Conservation (phyloP, 371 early-diverging fungal species). For the Enterocytospora artemiae region DNA sequence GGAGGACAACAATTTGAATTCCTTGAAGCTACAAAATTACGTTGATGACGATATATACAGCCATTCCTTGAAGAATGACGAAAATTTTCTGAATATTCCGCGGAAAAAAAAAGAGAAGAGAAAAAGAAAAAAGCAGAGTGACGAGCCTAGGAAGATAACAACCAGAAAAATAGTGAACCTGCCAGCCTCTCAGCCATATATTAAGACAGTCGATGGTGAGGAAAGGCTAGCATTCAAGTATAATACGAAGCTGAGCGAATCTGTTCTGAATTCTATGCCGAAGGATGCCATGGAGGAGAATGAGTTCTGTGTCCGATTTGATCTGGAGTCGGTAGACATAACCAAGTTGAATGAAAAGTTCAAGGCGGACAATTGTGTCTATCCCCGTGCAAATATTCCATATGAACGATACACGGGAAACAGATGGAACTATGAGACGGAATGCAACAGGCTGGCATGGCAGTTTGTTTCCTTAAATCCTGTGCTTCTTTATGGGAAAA, state of each 20-base stretch:
- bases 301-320: constrained; percentile 67
- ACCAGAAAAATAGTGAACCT: constrained; percentile 57
- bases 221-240: constrained; percentile 59
- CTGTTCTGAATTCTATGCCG: constrained; percentile 51
- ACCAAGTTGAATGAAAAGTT: constrained; percentile 64
- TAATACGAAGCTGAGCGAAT: constrained; percentile 57
- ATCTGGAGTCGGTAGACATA: constrained; percentile 63
- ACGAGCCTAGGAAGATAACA: constrained; percentile 38
- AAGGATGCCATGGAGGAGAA: constrained; percentile 58
- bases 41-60: constrained; percentile 43
- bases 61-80: constrained; percentile 27
- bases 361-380: constrained; percentile 69
- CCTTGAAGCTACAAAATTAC: constrained; percentile 35
- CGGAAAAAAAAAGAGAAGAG: constrained; percentile 54
- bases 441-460: constrained; percentile 76
- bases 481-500: constrained; percentile 67
- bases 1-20: constrained; percentile 44
- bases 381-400: constrained; percentile 68
- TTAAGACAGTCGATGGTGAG: constrained; percentile 56
- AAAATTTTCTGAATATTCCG: constrained; percentile 5
- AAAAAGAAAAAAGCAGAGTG: constrained; percentile 43
- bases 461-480: constrained; percentile 72
- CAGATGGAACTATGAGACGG: constrained; percentile 78
- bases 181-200: constrained; percentile 58
- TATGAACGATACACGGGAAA: constrained; percentile 68